Evolutionary conservation across 192 early-diverging fungal species (phyloP).

Genomic region (Dimargaris cristalligena): DNA sequence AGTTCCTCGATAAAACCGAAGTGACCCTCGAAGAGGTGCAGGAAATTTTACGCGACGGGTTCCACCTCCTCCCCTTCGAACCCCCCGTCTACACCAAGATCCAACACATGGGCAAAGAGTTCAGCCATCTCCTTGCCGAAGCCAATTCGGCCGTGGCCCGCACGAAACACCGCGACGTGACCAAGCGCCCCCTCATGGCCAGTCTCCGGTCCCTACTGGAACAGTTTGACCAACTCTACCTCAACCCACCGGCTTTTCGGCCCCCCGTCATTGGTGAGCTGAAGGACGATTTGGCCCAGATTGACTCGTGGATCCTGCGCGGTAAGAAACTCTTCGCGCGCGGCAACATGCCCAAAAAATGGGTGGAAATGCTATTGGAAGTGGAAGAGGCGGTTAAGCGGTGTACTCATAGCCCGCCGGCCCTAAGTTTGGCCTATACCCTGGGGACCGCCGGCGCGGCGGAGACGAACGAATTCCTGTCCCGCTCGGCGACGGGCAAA

Average conservation of each 20-base stretch:
- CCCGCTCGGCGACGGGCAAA: background rate
- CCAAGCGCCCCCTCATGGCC: slow-evolving; percentile 16
- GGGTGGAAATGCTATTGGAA: slow-evolving; percentile 12
- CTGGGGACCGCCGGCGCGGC: background rate
- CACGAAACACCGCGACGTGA: slow-evolving; percentile 13
- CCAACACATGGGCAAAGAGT: slow-evolving; percentile 17
- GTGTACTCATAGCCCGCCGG: background rate
- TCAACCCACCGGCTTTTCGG: slow-evolving; percentile 1
- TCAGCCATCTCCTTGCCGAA: slow-evolving; percentile 14
- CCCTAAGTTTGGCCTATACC: background rate
- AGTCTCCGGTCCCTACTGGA: slow-evolving; percentile 17
- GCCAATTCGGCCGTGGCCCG: slow-evolving; percentile 13
- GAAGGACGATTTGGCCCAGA: slow-evolving; percentile 1
- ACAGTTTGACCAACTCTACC: slow-evolving; percentile 4
- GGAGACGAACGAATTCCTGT: background rate
- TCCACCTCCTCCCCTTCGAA: slow-evolving; percentile 14
- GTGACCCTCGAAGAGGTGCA: slow-evolving; percentile 20
- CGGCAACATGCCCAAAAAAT: slow-evolving; percentile 11
- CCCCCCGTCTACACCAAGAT: slow-evolving; percentile 14
- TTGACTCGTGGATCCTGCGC: slow-evolving; percentile 10
- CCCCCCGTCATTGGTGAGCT: background rate
- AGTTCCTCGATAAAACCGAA: slow-evolving; percentile 13
- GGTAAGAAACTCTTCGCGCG: slow-evolving; percentile 11
- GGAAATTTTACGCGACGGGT: slow-evolving; percentile 15
- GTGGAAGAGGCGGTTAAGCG: slow-evolving; percentile 11